Evolutionary conservation across 2,329 filamentous ascomycete species (phyloP).

Genomic region (Hortaea sp.): DNA sequence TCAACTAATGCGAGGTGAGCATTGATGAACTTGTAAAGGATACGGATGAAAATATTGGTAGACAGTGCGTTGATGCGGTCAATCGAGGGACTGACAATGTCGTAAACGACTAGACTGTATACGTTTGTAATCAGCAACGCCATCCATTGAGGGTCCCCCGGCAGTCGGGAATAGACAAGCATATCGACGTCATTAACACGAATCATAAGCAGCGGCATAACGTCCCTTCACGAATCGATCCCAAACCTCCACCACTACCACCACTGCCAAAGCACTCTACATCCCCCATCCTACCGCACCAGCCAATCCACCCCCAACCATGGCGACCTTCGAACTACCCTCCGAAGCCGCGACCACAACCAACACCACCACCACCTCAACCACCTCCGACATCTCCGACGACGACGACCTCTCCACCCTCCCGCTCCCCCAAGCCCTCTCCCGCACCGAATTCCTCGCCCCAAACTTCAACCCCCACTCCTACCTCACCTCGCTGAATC

Average conservation of each 20-base stretch:
- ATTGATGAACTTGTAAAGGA: background rate
- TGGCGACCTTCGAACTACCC: conserved; percentile 1
- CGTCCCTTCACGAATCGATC: background rate
- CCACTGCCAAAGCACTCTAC: background rate
- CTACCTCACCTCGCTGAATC: conserved; percentile 66
- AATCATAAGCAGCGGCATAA: background rate
- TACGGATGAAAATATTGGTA: background rate
- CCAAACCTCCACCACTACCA: background rate
- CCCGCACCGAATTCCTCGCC: conserved; percentile 70
- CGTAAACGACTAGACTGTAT: too few species aligned
- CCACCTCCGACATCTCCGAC: conserved; percentile 23
- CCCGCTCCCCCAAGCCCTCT: conserved; percentile 78
- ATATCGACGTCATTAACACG: background rate
- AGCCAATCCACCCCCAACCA: background rate
- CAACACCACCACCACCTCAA: conserved; percentile 5
- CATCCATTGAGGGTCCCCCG: too few species aligned
- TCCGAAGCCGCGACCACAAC: background rate
- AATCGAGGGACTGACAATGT: too few species aligned
- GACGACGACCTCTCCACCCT: conserved; percentile 55
- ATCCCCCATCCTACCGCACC: too few species aligned
- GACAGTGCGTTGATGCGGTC: too few species aligned
- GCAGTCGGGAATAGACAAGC: too few species aligned
- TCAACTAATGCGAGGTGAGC: background rate
- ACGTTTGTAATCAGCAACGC: too few species aligned
- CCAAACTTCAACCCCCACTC: conserved; percentile 66